These are phyloP conservation scores for Aureobasidium musti DNA, from an alignment of 2,329 filamentous ascomycete species.

Conservation along the genomic window DNA sequence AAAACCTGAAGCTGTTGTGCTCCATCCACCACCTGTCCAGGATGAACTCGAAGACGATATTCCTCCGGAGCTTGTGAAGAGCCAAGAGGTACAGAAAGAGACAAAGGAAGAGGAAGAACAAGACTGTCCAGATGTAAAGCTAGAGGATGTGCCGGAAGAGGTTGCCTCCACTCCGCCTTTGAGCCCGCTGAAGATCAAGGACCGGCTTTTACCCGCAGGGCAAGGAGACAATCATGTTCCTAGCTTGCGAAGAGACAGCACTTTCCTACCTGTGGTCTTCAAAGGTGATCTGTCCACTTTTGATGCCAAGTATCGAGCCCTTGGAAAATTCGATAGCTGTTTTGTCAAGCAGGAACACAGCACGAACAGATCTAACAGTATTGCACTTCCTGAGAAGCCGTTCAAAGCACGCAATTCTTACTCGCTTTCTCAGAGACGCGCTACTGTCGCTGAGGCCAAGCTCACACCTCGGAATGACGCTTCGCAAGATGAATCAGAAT, in stretches of 20 bases:
- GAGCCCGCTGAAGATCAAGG: constrained; percentile 48
- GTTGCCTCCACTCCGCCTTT: constrained; percentile 41
- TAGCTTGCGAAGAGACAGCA: constrained; percentile 43
- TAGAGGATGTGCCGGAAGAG: background rate
- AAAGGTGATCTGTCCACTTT: constrained; percentile 51
- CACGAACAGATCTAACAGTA: constrained; percentile 21
- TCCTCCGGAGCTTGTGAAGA: background rate
- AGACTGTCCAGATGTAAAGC: background rate
- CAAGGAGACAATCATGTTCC: constrained; percentile 39
- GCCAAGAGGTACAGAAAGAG: background rate
- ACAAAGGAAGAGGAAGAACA: too few species aligned
- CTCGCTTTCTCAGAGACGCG: constrained; percentile 29
- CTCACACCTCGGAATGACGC: background rate
- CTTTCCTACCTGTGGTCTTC: constrained; percentile 57
- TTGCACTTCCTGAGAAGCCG: constrained; percentile 32
- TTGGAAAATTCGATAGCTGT: constrained; percentile 48
- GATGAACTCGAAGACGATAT: background rate
- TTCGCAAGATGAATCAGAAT: constrained; percentile 5
- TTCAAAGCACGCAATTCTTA: constrained; percentile 17
- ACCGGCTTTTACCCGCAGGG: constrained; percentile 52
- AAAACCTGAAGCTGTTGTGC: background rate
- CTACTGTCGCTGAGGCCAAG: background rate
- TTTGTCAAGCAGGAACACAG: background rate
- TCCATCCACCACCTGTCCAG: background rate
- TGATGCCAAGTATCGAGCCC: constrained; percentile 56